Evolutionary conservation across 768 basidiomycete genomes (phyloP), one percentile per base, ranked within the genome.

Genomic region (Leccinum boreale): DNA sequence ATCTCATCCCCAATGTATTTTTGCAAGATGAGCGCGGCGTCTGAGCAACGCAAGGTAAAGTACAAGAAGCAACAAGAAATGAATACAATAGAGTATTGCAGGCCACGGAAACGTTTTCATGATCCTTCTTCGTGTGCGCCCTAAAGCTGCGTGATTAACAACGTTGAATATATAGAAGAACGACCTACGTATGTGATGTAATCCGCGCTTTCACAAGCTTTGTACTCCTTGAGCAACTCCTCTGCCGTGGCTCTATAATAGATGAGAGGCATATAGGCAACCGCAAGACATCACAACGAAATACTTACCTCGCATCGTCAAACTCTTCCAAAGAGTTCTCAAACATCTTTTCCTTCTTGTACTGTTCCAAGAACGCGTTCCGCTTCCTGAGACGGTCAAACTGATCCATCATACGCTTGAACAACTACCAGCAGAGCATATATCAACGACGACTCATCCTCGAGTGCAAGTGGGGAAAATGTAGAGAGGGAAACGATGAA

Each of bases 321-420:
- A 99, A 98, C 74, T 98, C 95, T 62, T 95, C 93, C 62, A 98
- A 72, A 2, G 87, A 87, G 70, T 95, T 89, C 70, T 90, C 89
- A 70, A 99, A 99, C 80, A 96, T 87, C 68, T 89, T 89, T 73
- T 98, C 94, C 70, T 93, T 94, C 78, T 96, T 97, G 78, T 98
- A 99, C 70, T 95, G 92, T 56, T 98, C 94, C 74, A 99, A 73
- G 73, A 96, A 98, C 2, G 97, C 97, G 67, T 96, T 96, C 49
- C 92, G 82, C 73, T 86, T 90, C 56, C 86, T 77, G 50, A 98
- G 77, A 44, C 85, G 81, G 67, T 98, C 96, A 70, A 93, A 99
- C 71, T 98, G 95, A 68, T 95, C 90, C 52, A 98, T 76, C 86
- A 95, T 96, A 2, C 94, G 87, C 74, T 94, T 93, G 79, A 98